phyloP scores from a whole-genome alignment of 345 rosid species.

The Salix brachista region DNA sequence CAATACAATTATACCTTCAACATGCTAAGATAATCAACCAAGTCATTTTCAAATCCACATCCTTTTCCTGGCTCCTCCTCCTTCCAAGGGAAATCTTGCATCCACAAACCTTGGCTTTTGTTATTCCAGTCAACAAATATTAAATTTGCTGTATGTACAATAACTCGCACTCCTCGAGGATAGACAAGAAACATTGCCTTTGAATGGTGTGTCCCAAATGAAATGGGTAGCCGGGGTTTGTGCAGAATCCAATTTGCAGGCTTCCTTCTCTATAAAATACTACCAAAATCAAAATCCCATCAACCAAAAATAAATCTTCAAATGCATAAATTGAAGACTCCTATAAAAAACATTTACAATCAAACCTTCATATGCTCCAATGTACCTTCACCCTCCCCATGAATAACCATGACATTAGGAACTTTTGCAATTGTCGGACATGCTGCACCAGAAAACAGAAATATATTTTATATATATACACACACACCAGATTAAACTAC shows the following conservation, averaged over 20 bases:
- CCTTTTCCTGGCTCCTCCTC: conserved; percentile 42
- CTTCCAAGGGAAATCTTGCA: conserved; percentile 99
- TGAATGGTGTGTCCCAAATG: conserved; percentile 90
- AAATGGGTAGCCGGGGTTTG: conserved; percentile 82
- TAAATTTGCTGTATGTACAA: conserved; percentile 88
- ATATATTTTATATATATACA: too few relatives aligned
- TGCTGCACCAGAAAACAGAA: conserved; percentile 39
- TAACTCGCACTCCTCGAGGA: conserved; percentile 71
- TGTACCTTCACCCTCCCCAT: conserved; percentile 81
- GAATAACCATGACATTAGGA: conserved; percentile 78
- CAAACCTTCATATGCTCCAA: conserved; percentile 76
- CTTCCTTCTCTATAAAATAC: conserved; percentile 56
- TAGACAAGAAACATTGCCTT: conserved; percentile 92
- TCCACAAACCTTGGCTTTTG: conserved; percentile 96
- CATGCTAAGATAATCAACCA: conserved; percentile 70
- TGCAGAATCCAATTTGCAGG: conserved; percentile 82
- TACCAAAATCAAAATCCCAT: conserved; percentile 3
- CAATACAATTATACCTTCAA: conserved; percentile 53
- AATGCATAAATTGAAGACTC: background rate
- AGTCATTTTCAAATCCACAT: conserved; percentile 77
- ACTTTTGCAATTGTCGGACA: conserved; percentile 67
- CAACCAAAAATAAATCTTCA: background rate
- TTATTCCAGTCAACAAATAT: conserved; percentile 95
- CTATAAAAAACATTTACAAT: background rate
- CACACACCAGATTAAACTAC: background rate